Conservation (phyloP, 768 basidiomycete species). For the Suillus discolor region DNA sequence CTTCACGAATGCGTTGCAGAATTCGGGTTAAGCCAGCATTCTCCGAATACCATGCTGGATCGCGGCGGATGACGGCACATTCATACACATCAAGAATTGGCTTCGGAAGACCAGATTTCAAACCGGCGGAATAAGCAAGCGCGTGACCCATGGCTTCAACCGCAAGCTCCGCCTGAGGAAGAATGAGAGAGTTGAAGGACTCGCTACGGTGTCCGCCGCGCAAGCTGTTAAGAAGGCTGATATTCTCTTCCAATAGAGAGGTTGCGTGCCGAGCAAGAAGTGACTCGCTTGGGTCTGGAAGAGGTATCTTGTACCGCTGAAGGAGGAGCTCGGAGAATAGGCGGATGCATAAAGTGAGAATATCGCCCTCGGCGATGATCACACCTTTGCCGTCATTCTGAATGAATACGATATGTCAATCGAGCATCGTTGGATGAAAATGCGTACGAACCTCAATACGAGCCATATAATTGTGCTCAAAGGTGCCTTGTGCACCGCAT, state of each 20-base stretch:
- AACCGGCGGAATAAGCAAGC: slow-evolving; percentile 57
- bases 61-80: slow-evolving; percentile 51
- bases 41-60: slow-evolving; percentile 64
- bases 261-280: slow-evolving; percentile 54
- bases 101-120: slow-evolving; percentile 44
- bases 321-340: slow-evolving; percentile 62
- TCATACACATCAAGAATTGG: slow-evolving; percentile 60
- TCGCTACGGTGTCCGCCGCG: slow-evolving; percentile 37
- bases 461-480: slow-evolving; percentile 64
- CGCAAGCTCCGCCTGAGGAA: slow-evolving; percentile 55
- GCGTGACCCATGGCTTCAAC: slow-evolving; percentile 68
- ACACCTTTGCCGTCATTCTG: slow-evolving; percentile 52
- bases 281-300: slow-evolving; percentile 44
- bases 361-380: slow-evolving; percentile 58
- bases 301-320: slow-evolving; percentile 53
- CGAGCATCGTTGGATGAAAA: slow-evolving; percentile 6
- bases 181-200: slow-evolving; percentile 52
- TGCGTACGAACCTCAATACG: slow-evolving; percentile 47
- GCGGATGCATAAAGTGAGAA: slow-evolving; percentile 55
- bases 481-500: slow-evolving; percentile 67
- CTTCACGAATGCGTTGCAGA: slow-evolving; percentile 50
- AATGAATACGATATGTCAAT: neutral
- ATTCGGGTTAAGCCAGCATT: slow-evolving; percentile 49
- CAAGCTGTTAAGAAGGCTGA: slow-evolving; percentile 37
- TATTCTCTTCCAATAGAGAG: slow-evolving; percentile 50